Evolutionary conservation across 192 early-diverging fungal genomes (phyloP).

Genomic region (Linnemannia zychae): DNA sequence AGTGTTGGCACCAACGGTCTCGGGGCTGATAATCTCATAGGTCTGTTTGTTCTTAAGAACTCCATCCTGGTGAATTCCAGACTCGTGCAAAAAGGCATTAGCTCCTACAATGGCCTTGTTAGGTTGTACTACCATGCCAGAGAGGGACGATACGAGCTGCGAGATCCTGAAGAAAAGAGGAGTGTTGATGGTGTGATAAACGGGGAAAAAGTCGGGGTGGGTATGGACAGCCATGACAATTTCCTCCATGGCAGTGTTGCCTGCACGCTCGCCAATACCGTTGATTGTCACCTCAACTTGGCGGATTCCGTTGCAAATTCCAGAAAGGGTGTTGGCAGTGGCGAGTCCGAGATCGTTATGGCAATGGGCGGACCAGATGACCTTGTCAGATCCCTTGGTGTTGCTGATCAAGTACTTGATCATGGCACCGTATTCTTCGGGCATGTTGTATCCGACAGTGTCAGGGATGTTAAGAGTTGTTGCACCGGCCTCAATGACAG

Average conservation of each 20-base stretch:
- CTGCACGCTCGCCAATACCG: conserved; percentile 98
- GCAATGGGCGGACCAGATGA: conserved; percentile 96
- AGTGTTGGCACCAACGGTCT: conserved; percentile 90
- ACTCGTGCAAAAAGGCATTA: conserved; percentile 98
- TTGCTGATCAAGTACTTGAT: conserved; percentile 86
- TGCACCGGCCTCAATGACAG: conserved; percentile 91
- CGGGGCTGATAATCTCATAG: conserved; percentile 97
- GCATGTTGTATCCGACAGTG: conserved; percentile 96
- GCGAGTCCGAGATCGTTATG: conserved; percentile 98
- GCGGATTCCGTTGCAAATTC: conserved; percentile 90
- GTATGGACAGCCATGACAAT: conserved; percentile 96
- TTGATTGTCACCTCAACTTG: conserved; percentile 98
- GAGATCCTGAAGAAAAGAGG: conserved; percentile 88
- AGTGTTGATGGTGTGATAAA: conserved; percentile 93
- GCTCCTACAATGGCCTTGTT: conserved; percentile 99
- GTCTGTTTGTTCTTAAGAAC: conserved; percentile 96
- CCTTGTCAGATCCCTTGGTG: conserved; percentile 77
- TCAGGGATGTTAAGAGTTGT: conserved; percentile 98
- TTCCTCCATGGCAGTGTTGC: conserved; percentile 97
- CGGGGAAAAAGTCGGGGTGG: conserved; percentile 89
- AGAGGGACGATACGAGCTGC: conserved; percentile 88
- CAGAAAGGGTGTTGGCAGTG: conserved; percentile 95
- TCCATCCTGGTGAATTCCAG: conserved; percentile 98
- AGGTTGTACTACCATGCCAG: conserved; percentile 96
- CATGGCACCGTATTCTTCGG: conserved; percentile 89